Evolutionary conservation across 441 rosid species (phyloP), one percentile per base, ranked within the genome.

Genomic region (Gossypium trilobum): DNA sequence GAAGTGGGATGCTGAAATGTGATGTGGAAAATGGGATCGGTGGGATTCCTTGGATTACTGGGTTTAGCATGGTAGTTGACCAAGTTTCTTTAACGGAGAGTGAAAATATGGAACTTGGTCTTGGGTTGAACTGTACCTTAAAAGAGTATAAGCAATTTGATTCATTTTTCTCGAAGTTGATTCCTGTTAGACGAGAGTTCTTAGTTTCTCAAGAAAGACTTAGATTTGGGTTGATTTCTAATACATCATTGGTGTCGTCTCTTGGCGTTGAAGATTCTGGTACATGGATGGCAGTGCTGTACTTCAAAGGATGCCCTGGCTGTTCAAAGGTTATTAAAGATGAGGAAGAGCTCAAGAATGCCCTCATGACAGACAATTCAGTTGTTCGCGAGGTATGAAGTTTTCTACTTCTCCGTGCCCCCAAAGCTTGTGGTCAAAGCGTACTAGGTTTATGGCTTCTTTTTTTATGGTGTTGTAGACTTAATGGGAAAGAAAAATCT

Each of bases 151-250:
- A 85, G 83, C 78, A 57, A 55, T 89, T 92, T 78, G 89, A 88
- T 64, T 80, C 86, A 62, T 88, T 92, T 84, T 87, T 92, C 80
- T 79, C 87, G 1, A 84, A 80, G 67, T 81, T 88, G 71, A 79
- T 85, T 76, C 78, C 78, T 71, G 72, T 80, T 64, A 85, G 86
- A 19, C 85, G 91, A 77, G 95, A 89, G 71, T 88, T 85, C 72
- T 89, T 87, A 46, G 79, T 92, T 66, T 91, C 93, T 68, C 81
- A 88, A 14, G 88, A 91, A 81, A 86, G 78, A 74, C 85, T 84
- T 76, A 85, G 88, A 68, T 89, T 92, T 87, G 99, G 97, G 59
- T 77, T 89, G 74, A 80, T 92, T 79, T 85, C 96, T 27, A 84
- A 88, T 59, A 75, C 68, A 81, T 83, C 89, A 50, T 72, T 92